phyloP scores from a whole-genome alignment of 1,284 basidiomycete species.

The Agroathelia rolfsii region DNA sequence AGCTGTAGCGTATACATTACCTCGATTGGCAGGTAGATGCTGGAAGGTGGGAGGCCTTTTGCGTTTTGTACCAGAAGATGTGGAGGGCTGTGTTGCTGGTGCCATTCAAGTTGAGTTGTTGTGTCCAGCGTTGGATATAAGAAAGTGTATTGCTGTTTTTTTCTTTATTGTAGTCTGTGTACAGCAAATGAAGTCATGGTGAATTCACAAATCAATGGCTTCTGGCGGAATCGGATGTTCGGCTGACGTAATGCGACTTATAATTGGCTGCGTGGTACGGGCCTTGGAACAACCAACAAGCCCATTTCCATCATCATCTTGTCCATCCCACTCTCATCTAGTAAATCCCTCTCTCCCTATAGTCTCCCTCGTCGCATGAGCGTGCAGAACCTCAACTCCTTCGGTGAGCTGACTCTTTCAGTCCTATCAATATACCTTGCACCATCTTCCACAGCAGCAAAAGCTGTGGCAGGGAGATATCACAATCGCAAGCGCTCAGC shows the following conservation, averaged over 20 bases:
- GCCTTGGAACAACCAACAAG: too few relatives aligned
- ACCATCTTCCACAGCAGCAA: slow-evolving; percentile 9
- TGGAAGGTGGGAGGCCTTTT: slow-evolving; percentile 62
- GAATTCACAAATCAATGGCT: too few relatives aligned
- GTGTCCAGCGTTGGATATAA: too few relatives aligned
- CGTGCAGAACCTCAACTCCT: slow-evolving; percentile 80
- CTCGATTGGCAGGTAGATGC: slow-evolving; percentile 53
- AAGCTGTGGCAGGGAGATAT: slow-evolving; percentile 14
- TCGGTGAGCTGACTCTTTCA: slow-evolving; percentile 43
- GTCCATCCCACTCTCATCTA: slow-evolving; percentile 15
- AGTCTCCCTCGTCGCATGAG: slow-evolving; percentile 67
- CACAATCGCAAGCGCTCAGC: slow-evolving; percentile 13
- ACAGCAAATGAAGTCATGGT: neutral
- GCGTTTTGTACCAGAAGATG: slow-evolving; percentile 27
- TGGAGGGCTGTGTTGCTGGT: slow-evolving; percentile 8
- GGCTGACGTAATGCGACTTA: slow-evolving; percentile 20
- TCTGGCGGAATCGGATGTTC: too few relatives aligned
- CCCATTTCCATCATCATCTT: slow-evolving; percentile 18
- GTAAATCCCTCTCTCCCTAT: slow-evolving; percentile 19
- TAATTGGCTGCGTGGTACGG: slow-evolving; percentile 9
- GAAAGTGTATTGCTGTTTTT: too few relatives aligned
- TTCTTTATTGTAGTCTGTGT: too few relatives aligned
- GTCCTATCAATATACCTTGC: slow-evolving; percentile 18
- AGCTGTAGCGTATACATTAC: too few relatives aligned
- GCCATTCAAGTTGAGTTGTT: too few relatives aligned